phyloP scores from a whole-genome alignment of 1,284 basidiomycete species.

The Gymnopus androsaceus region DNA sequence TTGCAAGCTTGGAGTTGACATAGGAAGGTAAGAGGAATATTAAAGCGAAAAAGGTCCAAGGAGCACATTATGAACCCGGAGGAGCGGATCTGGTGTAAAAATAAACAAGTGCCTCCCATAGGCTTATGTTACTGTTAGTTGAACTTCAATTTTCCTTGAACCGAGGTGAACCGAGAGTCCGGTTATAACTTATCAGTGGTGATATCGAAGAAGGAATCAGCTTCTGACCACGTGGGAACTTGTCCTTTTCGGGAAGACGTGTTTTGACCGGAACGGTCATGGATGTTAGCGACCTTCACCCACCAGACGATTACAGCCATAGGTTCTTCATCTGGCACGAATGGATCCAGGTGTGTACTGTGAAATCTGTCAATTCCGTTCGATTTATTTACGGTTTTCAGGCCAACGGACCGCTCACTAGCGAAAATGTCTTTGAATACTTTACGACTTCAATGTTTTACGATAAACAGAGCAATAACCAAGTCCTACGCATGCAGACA shows the following conservation, averaged over 20 bases:
- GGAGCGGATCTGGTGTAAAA: conserved; percentile 30
- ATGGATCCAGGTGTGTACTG: conserved; percentile 66
- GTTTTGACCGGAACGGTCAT: conserved; percentile 33
- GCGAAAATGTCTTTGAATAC: conserved; percentile 82
- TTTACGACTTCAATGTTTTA: conserved; percentile 87
- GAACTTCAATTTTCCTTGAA: too few species aligned
- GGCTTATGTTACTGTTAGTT: too few species aligned
- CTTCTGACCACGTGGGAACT: background rate
- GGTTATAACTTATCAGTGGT: background rate
- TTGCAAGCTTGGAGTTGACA: conserved; percentile 17
- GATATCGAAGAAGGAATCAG: background rate
- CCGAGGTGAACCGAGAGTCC: conserved; percentile 2
- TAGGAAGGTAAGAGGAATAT: conserved; percentile 22
- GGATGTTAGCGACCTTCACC: conserved; percentile 74
- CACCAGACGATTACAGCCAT: conserved; percentile 76
- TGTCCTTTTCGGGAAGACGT: conserved; percentile 5
- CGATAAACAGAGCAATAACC: conserved; percentile 88
- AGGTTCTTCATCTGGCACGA: conserved; percentile 86
- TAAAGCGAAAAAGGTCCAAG: conserved; percentile 7
- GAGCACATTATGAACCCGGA: conserved; percentile 22
- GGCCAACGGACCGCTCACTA: conserved; percentile 75
- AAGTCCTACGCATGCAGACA: conserved; percentile 87
- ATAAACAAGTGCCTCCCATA: too few species aligned
- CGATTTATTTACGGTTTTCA: conserved; percentile 28
- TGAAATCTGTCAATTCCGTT: conserved; percentile 3